Percentiles rank a stretch among this genome's conserved stretches.
phyloP scores from a whole-genome alignment of 192 early-diverging fungal genomes.

The Entomortierella chlamydospora region DNA sequence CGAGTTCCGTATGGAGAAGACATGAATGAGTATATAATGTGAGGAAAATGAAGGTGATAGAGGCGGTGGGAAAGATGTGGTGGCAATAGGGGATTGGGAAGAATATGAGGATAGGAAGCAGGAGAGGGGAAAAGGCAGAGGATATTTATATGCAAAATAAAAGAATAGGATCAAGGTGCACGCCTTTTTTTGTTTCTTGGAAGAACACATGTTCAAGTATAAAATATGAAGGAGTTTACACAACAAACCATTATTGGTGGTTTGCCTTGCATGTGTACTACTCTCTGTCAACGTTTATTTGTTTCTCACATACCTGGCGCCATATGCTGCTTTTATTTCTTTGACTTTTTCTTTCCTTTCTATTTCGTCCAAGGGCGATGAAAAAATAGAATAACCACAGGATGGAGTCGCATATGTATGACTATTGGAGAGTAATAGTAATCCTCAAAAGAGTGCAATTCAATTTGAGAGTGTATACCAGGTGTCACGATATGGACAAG shows the following conservation, averaged over 20 bases:
- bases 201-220: not conserved
- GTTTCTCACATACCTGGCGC: too few relatives aligned
- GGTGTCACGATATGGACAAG: not conserved
- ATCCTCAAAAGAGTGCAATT: too few relatives aligned
- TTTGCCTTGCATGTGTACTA: too few relatives aligned
- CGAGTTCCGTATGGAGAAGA: conserved; percentile 51
- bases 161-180: not conserved
- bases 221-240: too few relatives aligned
- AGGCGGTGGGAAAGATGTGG: not conserved
- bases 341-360: too few relatives aligned
- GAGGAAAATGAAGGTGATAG: not conserved
- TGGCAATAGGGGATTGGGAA: not conserved
- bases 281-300: too few relatives aligned
- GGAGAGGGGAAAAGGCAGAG: not conserved
- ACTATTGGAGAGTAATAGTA: too few relatives aligned
- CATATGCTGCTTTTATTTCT: too few relatives aligned
- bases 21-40: conserved; percentile 10
- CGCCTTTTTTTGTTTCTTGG: not conserved
- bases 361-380: too few relatives aligned
- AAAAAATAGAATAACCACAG: too few relatives aligned
- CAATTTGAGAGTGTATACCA: not conserved
- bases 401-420: too few relatives aligned
- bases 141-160: not conserved
- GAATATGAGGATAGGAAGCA: not conserved
- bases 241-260: not conserved